Evolutionary conservation across 495 filamentous ascomycete species (phyloP).

Genomic region (Aspergillus mulundensis): DNA sequence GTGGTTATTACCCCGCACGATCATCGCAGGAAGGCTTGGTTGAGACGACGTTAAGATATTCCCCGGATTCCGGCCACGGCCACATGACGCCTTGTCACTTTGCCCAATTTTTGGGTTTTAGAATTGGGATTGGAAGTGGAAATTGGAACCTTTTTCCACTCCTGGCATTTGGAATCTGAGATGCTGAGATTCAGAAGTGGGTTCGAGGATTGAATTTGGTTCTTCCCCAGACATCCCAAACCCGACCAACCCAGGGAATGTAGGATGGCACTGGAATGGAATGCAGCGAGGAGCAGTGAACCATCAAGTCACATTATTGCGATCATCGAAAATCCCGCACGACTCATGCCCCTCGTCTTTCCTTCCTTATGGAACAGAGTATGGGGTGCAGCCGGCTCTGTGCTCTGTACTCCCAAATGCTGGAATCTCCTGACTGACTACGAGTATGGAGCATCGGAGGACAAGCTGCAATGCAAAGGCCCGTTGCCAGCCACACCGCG

Average conservation of each 20-base stretch:
- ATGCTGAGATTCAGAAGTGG: not conserved
- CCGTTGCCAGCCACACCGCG: not conserved
- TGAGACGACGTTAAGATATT: constrained; percentile 2
- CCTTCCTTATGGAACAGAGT: not conserved
- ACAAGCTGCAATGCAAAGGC: not conserved
- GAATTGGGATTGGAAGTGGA: too few relatives aligned
- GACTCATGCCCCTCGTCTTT: not conserved
- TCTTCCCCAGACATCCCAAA: not conserved
- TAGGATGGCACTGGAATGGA: not conserved
- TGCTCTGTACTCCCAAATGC: not conserved
- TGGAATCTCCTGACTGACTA: not conserved
- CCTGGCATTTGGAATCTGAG: not conserved
- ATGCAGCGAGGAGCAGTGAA: not conserved
- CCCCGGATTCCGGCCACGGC: constrained; percentile 4
- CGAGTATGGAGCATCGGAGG: not conserved
- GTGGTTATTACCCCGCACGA: constrained; percentile 18
- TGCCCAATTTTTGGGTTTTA: constrained; percentile 3
- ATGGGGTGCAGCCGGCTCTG: not conserved
- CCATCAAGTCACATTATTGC: not conserved
- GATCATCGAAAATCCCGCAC: constrained; percentile 1
- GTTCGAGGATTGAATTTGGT: not conserved
- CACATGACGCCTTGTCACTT: not conserved
- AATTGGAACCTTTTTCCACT: not conserved
- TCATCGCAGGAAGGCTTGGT: constrained; percentile 13
- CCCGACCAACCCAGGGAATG: not conserved